Percentiles rank a stretch among this genome's conserved stretches.
phyloP scores from a whole-genome alignment of 2,329 filamentous ascomycete species.

The Gnomoniopsis sp. region DNA sequence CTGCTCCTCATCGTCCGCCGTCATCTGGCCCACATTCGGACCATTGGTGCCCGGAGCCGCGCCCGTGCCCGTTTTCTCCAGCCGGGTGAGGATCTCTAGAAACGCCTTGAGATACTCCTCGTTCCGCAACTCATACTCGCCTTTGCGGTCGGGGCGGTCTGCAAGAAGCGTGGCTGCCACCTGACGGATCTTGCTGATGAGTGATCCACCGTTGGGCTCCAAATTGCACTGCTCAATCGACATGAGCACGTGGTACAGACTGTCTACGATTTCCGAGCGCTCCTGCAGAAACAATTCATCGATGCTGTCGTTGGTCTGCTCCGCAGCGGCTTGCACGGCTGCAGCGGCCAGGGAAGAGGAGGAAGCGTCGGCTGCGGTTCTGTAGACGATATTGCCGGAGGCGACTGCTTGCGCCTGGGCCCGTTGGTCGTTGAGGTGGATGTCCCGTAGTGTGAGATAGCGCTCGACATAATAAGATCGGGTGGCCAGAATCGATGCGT shows the following conservation, averaged over 20 bases:
- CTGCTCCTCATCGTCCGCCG: constrained; percentile 65
- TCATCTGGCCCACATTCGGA: constrained; percentile 36
- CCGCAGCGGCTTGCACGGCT: constrained; percentile 37
- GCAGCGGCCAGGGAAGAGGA: constrained; percentile 31
- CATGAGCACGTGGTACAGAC: constrained; percentile 70
- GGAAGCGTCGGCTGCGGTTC: constrained; percentile 28
- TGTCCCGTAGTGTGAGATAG: constrained; percentile 74
- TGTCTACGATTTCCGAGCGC: constrained; percentile 76
- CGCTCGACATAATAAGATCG: constrained; percentile 83
- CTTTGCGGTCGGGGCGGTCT: constrained; percentile 47
- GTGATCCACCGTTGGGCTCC: constrained; percentile 64
- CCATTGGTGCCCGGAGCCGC: constrained; percentile 17
- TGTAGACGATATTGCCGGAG: constrained; percentile 31
- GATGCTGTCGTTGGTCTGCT: constrained; percentile 58
- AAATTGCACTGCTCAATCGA: constrained; percentile 82
- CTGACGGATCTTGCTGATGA: constrained; percentile 81
- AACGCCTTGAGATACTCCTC: constrained; percentile 72
- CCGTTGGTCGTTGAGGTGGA: constrained; percentile 49
- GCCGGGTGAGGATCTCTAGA: constrained; percentile 68
- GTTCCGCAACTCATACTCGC: constrained; percentile 50
- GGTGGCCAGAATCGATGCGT: constrained; percentile 75
- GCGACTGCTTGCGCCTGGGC: constrained; percentile 30
- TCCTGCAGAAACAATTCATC: constrained; percentile 68
- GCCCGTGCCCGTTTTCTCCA: constrained; percentile 60
- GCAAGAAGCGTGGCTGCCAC: constrained; percentile 78